Conservation (phyloP, 1,284 basidiomycete species). For the Heterobasidion parviporum region DNA sequence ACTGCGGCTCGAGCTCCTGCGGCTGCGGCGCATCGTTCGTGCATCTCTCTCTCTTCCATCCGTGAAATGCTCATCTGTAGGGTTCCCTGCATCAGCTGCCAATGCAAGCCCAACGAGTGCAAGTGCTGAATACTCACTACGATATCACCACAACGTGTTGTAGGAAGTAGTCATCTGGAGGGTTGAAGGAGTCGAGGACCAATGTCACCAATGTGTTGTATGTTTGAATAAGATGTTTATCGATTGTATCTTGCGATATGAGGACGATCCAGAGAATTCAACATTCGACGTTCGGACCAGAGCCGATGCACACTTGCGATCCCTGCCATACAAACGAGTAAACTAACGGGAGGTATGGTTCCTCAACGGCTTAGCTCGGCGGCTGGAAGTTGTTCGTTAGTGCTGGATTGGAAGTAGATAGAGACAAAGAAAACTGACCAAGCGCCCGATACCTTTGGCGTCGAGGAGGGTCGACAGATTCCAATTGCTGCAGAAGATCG, state of each 20-base stretch:
- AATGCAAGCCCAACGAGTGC: constrained; percentile 42
- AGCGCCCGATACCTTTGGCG: constrained; percentile 56
- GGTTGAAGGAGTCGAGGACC: too few species aligned
- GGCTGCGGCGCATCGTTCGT: constrained; percentile 43
- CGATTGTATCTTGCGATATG: neutral
- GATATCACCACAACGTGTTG: neutral
- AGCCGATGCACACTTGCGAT: too few species aligned
- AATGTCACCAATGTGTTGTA: neutral
- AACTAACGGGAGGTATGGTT: too few species aligned
- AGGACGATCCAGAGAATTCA: too few species aligned
- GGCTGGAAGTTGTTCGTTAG: too few species aligned
- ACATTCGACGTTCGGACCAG: too few species aligned
- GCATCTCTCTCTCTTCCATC: neutral
- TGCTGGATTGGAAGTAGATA: neutral
- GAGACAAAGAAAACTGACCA: constrained; percentile 28
- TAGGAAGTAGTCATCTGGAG: too few species aligned
- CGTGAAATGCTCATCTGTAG: neutral
- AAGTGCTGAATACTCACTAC: constrained; percentile 32
- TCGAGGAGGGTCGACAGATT: constrained; percentile 51
- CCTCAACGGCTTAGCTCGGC: too few species aligned
- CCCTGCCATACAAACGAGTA: too few species aligned
- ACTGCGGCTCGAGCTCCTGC: constrained; percentile 42
- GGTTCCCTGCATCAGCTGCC: constrained; percentile 32
- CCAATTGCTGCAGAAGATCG: constrained; percentile 41
- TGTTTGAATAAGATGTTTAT: neutral